Base-by-base conservation (phyloP, 257 asterid genomes). In the Nicotiana otophora region DNA sequence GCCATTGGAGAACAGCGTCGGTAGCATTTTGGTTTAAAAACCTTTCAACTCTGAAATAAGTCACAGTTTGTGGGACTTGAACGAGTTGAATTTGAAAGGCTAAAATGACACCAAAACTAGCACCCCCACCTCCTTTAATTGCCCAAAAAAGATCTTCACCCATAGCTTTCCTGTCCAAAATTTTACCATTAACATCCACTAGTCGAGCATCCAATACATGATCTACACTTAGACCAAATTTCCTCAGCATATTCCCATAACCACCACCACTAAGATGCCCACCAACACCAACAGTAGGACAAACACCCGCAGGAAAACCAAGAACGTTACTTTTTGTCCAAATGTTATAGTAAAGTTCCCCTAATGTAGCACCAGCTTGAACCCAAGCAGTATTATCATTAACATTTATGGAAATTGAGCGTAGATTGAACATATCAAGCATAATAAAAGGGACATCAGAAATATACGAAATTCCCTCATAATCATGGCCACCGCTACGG, bases 121-220 rank as follows among this genome's bases (percentile, higher is more conserved):
- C 88, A 7, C 88, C 91, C 10, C 91, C 91, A 16, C 91, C 90
- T 3, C 91, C 90, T 3, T 36, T 58, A 19, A 88, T 88, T 3
- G 90, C 91, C 91, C 90, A 88, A 53, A 88, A 88, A 2, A 88
- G 82, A 36, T 88, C 91, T 46, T 83, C 86, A 0, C 90, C 90
- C 91, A 85, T 86, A 3, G 84, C 67, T 33, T 84, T 84, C 70
- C 87, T 33, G 33, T 89, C 86, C 77, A 85, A n/a, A 77, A 82
- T 7, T 28, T 81, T 20, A 3, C 91, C 89, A 0, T 84, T 60
- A 2, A 76, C 89, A 53, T 86, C 91, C 6, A 89, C 87, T 6
- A 89, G 82, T 5, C 19, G 55, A 1, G 91, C 91, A 55, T 89
- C 91, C 10, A 82, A 26, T 9, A 88, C 77, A 20, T 88, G 48